Percentiles rank a stretch among this genome's conserved stretches.
phyloP scores from a whole-genome alignment of 176 grass and related monocot species.

The Avena insularis region DNA sequence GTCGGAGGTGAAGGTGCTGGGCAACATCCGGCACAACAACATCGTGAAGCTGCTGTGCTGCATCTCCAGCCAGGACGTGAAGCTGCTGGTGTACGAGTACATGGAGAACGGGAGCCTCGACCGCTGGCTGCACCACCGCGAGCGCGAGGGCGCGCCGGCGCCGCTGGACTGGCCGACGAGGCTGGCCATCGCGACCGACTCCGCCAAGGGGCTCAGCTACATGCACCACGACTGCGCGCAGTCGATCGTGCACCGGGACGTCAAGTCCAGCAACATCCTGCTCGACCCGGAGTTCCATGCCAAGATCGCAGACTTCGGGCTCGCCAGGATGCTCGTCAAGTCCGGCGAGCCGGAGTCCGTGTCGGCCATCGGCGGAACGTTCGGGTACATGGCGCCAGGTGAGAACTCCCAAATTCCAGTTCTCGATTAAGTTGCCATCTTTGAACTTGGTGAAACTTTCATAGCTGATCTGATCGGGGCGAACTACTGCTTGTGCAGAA shows the following conservation, averaged over 20 bases:
- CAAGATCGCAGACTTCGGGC: slow-evolving; percentile 83
- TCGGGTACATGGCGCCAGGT: slow-evolving; percentile 93
- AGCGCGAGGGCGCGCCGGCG: slow-evolving; percentile 33
- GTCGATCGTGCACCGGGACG: slow-evolving; percentile 73
- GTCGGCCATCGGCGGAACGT: slow-evolving; percentile 72
- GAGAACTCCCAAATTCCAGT: background rate
- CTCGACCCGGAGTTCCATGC: slow-evolving; percentile 65
- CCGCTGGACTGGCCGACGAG: slow-evolving; percentile 75
- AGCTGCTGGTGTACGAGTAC: slow-evolving; percentile 86
- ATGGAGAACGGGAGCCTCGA: slow-evolving; percentile 86
- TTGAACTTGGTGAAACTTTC: background rate
- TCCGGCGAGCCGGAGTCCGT: slow-evolving; percentile 63
- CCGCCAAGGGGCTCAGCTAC: slow-evolving; percentile 74
- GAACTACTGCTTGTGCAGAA: slow-evolving; percentile 41
- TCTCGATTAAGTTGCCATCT: background rate
- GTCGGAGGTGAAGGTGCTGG: slow-evolving; percentile 77
- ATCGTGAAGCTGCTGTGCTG: slow-evolving; percentile 90
- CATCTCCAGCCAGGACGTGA: slow-evolving; percentile 61
- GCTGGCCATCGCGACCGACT: slow-evolving; percentile 61
- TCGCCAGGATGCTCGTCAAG: slow-evolving; percentile 68
- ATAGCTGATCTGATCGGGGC: background rate
- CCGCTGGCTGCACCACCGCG: slow-evolving; percentile 65
- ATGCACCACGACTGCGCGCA: slow-evolving; percentile 79
- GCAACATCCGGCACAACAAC: slow-evolving; percentile 76
- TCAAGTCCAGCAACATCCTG: slow-evolving; percentile 94